phyloP scores from a whole-genome alignment of 768 basidiomycete genomes.

The Phaeolepiota aurea region DNA sequence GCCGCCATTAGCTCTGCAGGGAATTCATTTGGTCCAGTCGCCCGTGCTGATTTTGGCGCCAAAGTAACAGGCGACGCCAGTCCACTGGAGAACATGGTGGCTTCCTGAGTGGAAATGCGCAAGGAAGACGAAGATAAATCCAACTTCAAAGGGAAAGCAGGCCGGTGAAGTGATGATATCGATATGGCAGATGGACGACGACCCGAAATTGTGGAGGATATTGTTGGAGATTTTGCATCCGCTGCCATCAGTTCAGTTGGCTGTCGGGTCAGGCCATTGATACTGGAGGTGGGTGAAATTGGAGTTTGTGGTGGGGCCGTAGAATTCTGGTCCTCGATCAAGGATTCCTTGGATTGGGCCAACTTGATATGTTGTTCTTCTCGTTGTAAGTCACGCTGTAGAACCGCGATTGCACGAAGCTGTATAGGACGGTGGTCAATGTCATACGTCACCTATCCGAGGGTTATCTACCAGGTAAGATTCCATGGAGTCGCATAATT shows the following conservation, averaged over 20 bases:
- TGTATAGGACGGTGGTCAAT: constrained; percentile 15
- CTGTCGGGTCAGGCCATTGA: background rate
- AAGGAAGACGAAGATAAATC: constrained; percentile 68
- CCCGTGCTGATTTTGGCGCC: constrained; percentile 71
- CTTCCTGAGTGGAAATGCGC: constrained; percentile 59
- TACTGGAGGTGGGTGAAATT: constrained; percentile 1
- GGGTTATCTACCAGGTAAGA: constrained; percentile 47
- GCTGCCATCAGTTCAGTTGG: constrained; percentile 11
- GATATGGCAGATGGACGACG: constrained; percentile 74
- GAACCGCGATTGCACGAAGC: constrained; percentile 63
- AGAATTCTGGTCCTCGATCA: constrained; percentile 20
- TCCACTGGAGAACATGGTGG: constrained; percentile 46
- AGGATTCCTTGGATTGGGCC: constrained; percentile 10
- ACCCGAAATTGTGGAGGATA: constrained; percentile 20
- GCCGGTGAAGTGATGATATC: constrained; percentile 71
- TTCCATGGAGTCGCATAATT: constrained; percentile 72
- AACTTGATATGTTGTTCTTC: constrained; percentile 49
- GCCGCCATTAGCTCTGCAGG: constrained; percentile 62
- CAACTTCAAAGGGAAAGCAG: constrained; percentile 64
- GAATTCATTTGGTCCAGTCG: constrained; percentile 44
- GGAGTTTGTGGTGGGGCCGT: constrained; percentile 12
- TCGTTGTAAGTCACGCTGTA: constrained; percentile 60
- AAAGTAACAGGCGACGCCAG: constrained; percentile 75
- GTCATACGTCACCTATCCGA: constrained; percentile 2
- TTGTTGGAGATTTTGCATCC: constrained; percentile 17